Base-by-base conservation (phyloP, 2,329 filamentous ascomycete genomes). In the Alternaria conjuncta region DNA sequence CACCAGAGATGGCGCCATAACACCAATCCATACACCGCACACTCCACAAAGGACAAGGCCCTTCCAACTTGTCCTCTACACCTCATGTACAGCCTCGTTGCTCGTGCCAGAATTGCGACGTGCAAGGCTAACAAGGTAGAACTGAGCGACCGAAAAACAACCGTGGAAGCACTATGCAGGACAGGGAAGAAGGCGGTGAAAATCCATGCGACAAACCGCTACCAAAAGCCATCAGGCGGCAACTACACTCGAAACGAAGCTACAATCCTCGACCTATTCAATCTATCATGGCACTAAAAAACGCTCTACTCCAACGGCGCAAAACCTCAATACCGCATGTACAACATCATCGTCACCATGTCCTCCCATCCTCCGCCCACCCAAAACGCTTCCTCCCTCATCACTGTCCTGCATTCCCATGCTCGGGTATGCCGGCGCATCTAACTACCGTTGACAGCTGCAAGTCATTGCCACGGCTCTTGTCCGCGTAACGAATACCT, bases 241-340 rank as follows among this genome's bases (percentile, higher is more conserved):
- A 4, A 36, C 32, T 1, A 36, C 5, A 36, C 15, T 3, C 15
- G 32, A n/a, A n/a, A 36, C 32, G 32, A 36, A 32, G 30, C 30
- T 8, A 36, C 32, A 4, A 36, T n/a, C 32, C 0, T 5, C 4
- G 32, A 9, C 4, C 32, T 0, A 5, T 0, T 0, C 32, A 36
- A 36, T 36, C 32, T 3, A 36, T n/a, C 32, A 36, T 15, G 32
- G 5, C 32, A 36, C 32, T 36, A 36, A 36, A 36, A 36, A 36
- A 1, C 2, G 15, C 15, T n/a, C 32, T 36, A 36, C 32, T 36
- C 32, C 32, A 36, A 36, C 32, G 32, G 32, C 32, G 32, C 32
- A 8, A 36, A 36, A 36, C 32, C 15, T 36, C n/a, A 36, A n/a
- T n/a, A 36, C 8, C 32, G 15, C 3, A 36, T 36, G 7, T 36